phyloP scores from a whole-genome alignment of 2,329 filamentous ascomycete genomes.

The Penicillium sp. region DNA sequence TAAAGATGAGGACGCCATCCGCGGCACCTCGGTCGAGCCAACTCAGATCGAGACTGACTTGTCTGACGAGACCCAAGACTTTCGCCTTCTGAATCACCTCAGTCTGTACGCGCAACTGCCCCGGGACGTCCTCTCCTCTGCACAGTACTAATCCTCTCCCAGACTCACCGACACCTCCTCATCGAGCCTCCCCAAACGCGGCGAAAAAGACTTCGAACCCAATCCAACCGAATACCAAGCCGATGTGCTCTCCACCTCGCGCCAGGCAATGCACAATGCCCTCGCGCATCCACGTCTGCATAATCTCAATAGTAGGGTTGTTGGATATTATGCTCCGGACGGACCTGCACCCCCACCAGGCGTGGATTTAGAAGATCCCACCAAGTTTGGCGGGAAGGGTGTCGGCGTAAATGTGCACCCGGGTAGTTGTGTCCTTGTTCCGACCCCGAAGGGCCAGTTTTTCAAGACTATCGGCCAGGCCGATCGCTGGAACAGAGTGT shows the following conservation, averaged over 20 bases:
- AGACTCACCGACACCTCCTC: slow-evolving; percentile 40
- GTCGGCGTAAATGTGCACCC: slow-evolving; percentile 26
- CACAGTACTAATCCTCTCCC: slow-evolving; percentile 36
- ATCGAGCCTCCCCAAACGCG: slow-evolving; percentile 74
- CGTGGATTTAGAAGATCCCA: slow-evolving; percentile 17
- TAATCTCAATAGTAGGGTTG: slow-evolving; percentile 64
- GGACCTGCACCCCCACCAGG: slow-evolving; percentile 34
- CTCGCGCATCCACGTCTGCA: slow-evolving; percentile 78
- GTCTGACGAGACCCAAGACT: slow-evolving; percentile 85
- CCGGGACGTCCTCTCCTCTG: neutral
- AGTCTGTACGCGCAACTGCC: slow-evolving; percentile 48
- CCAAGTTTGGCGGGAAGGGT: slow-evolving; percentile 18
- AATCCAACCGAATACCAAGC: slow-evolving; percentile 85
- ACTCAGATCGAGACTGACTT: slow-evolving; percentile 62
- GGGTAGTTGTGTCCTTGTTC: slow-evolving; percentile 63
- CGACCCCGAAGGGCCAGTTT: slow-evolving; percentile 72
- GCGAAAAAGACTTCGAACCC: slow-evolving; percentile 96
- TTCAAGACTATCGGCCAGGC: slow-evolving; percentile 77
- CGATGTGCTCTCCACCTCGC: slow-evolving; percentile 75
- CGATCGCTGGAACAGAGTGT: slow-evolving; percentile 68
- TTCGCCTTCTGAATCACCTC: slow-evolving; percentile 69
- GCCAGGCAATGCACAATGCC: slow-evolving; percentile 86
- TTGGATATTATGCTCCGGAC: slow-evolving; percentile 76
- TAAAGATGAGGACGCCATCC: slow-evolving; percentile 48
- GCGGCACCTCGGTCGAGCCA: slow-evolving; percentile 32